phyloP scores from a whole-genome alignment of 805 yeast genomes.

The Candida cerambycidarum region DNA sequence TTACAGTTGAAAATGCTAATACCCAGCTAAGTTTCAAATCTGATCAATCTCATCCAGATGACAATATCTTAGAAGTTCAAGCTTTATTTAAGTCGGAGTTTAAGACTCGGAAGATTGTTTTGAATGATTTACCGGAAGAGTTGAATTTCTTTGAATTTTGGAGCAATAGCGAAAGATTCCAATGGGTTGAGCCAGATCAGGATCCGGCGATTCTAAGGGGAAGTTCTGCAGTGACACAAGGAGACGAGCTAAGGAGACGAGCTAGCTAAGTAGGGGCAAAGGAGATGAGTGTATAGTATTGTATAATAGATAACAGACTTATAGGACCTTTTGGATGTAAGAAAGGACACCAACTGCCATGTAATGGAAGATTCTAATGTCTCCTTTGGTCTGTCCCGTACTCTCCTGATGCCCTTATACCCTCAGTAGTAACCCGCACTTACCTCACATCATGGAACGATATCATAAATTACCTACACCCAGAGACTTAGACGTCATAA shows the following conservation, averaged over 20 bases:
- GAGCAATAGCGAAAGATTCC: constrained; percentile 35
- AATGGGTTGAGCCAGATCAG: constrained; percentile 48
- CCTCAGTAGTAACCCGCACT: too few species aligned
- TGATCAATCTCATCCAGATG: not conserved
- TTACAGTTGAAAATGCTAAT: constrained; percentile 20
- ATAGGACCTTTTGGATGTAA: too few species aligned
- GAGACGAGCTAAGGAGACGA: too few species aligned
- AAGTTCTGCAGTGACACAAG: not conserved
- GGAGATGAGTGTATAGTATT: too few species aligned
- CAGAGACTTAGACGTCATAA: constrained; percentile 38
- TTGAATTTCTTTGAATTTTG: constrained; percentile 36
- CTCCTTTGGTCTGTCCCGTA: too few species aligned
- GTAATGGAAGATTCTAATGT: too few species aligned
- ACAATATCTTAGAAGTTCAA: constrained; percentile 13
- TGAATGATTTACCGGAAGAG: constrained; percentile 38
- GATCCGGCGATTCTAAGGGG: constrained; percentile 32
- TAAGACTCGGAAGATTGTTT: constrained; percentile 31
- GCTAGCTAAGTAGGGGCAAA: too few species aligned
- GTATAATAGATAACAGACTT: too few species aligned
- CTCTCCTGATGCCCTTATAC: too few species aligned
- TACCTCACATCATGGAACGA: not conserved
- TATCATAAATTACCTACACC: constrained; percentile 20
- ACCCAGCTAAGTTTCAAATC: not conserved
- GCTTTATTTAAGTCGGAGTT: constrained; percentile 23
- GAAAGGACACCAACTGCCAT: too few species aligned